Percentiles rank a stretch among this genome's conserved stretches.
These are phyloP conservation scores for Ceratocystis ficicola DNA, from an alignment of 2,329 filamentous ascomycete genomes.

Conservation along the genomic window DNA sequence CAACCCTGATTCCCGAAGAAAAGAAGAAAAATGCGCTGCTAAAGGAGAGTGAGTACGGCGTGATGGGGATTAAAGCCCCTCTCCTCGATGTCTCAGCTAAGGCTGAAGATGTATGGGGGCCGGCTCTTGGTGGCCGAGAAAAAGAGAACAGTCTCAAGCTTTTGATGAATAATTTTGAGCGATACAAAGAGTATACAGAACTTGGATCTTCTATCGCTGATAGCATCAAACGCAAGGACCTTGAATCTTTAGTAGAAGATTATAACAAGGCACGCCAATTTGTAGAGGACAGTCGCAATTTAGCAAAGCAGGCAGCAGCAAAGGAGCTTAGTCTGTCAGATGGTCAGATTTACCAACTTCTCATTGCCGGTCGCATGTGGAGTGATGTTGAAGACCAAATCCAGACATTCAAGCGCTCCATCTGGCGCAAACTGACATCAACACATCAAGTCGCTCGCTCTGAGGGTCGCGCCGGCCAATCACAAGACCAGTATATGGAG, in stretches of 20 bases:
- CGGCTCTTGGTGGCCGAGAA: slow-evolving; percentile 78
- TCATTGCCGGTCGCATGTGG: slow-evolving; percentile 91
- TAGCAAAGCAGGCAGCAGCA: slow-evolving; percentile 47
- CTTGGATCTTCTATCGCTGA: slow-evolving; percentile 65
- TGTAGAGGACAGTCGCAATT: slow-evolving; percentile 60
- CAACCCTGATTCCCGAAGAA: slow-evolving; percentile 38
- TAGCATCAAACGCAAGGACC: slow-evolving; percentile 81
- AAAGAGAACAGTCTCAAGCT: slow-evolving; percentile 78
- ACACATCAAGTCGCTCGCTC: slow-evolving; percentile 47
- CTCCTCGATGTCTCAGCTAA: slow-evolving; percentile 84
- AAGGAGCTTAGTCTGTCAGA: slow-evolving; percentile 50
- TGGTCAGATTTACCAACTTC: slow-evolving; percentile 68
- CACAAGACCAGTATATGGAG: slow-evolving; percentile 79
- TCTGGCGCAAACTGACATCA: slow-evolving; percentile 70
- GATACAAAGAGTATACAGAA: slow-evolving; percentile 71
- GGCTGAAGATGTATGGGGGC: slow-evolving; percentile 95
- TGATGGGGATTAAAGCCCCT: slow-evolving; percentile 76
- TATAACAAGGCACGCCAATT: slow-evolving; percentile 74
- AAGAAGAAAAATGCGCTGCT: slow-evolving; percentile 77
- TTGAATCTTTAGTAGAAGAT: slow-evolving; percentile 75
- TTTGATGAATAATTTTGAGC: slow-evolving; percentile 62
- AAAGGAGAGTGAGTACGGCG: slow-evolving; percentile 86
- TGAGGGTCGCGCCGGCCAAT: slow-evolving; percentile 39
- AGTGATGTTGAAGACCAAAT: slow-evolving; percentile 82
- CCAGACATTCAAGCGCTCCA: slow-evolving; percentile 71